A percentile compares a stretch with the other conserved stretches of the same genome.
These are phyloP conservation scores for Auriscalpium orientale DNA, from an alignment of 768 basidiomycete genomes.

Conservation along the genomic window DNA sequence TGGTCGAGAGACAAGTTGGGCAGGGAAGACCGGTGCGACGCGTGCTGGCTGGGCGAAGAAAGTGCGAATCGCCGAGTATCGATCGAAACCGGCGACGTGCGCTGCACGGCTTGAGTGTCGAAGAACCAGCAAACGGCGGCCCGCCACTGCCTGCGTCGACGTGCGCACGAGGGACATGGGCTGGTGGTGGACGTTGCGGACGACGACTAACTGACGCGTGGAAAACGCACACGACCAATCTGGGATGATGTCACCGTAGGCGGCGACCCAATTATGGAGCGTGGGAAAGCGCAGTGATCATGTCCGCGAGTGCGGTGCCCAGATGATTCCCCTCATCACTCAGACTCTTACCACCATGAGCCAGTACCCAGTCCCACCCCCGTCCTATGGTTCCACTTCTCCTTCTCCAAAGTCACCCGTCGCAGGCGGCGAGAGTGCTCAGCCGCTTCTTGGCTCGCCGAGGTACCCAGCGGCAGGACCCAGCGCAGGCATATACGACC, in stretches of 20 bases:
- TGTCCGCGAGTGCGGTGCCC: neutral
- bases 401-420: constrained; percentile 30
- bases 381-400: constrained; percentile 43
- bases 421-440: constrained; percentile 30
- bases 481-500: constrained; percentile 54
- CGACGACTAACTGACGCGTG: neutral
- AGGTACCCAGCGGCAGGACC: constrained; percentile 27
- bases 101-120: constrained; percentile 5
- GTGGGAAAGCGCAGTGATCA: neutral
- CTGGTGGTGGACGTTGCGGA: neutral
- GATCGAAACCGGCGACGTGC: constrained; percentile 11
- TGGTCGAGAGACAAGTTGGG: too few species aligned
- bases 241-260: neutral
- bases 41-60: constrained; percentile 13
- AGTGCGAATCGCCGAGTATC: constrained; percentile 18
- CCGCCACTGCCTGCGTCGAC: neutral
- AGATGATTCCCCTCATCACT: neutral
- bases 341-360: constrained; percentile 18
- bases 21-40: too few species aligned
- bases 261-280: neutral
- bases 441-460: constrained; percentile 47
- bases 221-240: neutral
- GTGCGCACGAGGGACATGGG: neutral
- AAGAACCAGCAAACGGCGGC: neutral
- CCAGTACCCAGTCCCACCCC: constrained; percentile 51